phyloP scores from a whole-genome alignment of 805 yeast species.

The Saccharomyces mikatae region DNA sequence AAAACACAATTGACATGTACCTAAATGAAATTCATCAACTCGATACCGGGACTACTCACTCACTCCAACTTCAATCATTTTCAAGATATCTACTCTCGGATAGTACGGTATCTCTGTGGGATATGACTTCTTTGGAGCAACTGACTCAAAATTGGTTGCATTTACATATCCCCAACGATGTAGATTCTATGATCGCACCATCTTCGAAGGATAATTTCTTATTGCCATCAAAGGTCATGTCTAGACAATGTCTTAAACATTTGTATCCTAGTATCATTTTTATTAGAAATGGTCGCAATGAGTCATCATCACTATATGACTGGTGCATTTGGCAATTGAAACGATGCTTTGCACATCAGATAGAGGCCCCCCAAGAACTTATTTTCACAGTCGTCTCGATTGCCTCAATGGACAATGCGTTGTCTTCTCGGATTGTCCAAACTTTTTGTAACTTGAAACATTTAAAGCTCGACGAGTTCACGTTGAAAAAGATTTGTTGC shows the following conservation, averaged over 20 bases:
- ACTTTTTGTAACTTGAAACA: neutral
- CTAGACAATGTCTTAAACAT: neutral
- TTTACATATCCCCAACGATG: constrained; percentile 10
- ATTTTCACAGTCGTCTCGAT: neutral
- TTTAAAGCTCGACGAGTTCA: neutral
- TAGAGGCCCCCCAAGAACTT: neutral
- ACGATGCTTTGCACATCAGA: neutral
- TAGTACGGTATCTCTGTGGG: constrained; percentile 7
- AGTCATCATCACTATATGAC: neutral
- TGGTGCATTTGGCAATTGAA: neutral
- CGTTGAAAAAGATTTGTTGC: neutral
- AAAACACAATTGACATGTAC: neutral
- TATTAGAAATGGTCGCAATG: neutral
- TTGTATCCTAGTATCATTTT: neutral
- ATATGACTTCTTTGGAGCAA: constrained; percentile 11
- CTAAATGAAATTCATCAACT: neutral
- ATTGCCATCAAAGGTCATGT: neutral
- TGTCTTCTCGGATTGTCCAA: neutral
- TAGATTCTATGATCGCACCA: neutral
- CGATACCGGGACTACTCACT: neutral
- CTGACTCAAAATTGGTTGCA: constrained; percentile 14
- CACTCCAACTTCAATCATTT: neutral
- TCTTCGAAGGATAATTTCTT: neutral
- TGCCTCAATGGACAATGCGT: neutral
- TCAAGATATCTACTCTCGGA: constrained; percentile 1